Base-by-base conservation (phyloP, 768 basidiomycete species). In the Lentinula detonsa region DNA sequence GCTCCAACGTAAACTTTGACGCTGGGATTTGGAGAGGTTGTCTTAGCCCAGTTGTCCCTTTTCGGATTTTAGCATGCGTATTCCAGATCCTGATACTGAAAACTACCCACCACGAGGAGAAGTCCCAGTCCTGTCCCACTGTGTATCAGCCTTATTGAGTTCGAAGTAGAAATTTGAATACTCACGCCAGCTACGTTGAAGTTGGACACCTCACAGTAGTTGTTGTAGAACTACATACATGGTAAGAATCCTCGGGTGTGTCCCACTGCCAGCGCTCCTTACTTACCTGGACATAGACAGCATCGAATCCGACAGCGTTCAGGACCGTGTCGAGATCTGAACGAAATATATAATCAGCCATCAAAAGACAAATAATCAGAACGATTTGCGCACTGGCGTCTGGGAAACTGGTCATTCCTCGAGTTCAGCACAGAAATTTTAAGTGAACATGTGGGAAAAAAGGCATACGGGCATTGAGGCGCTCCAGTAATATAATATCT, bases 221-320 rank as follows among this genome's bases (percentile, higher is more conserved):
- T 88, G 70, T 87, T 87, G 67, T 76, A 74, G 74, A 62, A 70
- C 68, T 69, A 50, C 7, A 39, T 56, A 3, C 37, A 42, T 18
- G 6, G 23, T 49, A 11, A 50, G 57, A 16, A 23, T n/a, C 18
- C n/a, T 1, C 21, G 42, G 23, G 23, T 40, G 13, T 34, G 18
- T 21, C 39, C 6, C 33, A 15, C n/a, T 45, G 7, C 34, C 28
- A 55, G 18, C 15, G 15, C 39, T 50, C 7, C 8, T 4, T 9
- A 81, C 81, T 84, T 69, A 90, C 87, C 68, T 88, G 88, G 39
- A 90, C 87, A 67, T 86, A 86, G 59, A 88, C 73, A 1, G 83
- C 84, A 70, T 88, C 86, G 63, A 87, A 88, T 0, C 74, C 75
- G 21, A 82, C 86, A n/a, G 76, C 73, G 65, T 85, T 78, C 61